Conservation (phyloP, 305 asterid species). For the Solanum hybrid region DNA sequence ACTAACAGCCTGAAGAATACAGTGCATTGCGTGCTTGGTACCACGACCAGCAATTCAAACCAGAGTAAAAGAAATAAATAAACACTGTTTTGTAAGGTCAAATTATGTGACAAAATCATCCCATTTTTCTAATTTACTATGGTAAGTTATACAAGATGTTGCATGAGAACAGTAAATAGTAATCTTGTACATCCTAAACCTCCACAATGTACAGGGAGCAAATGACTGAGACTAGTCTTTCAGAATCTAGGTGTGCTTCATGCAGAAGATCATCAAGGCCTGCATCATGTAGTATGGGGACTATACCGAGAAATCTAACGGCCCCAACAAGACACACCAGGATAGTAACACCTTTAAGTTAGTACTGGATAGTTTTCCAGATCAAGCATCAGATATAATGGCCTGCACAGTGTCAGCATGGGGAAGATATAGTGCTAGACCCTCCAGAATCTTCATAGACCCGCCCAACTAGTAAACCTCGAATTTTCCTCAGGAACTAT, state of each 20-base stretch:
- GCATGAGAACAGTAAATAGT: constrained; percentile 2
- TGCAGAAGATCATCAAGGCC: neutral
- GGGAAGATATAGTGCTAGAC: neutral
- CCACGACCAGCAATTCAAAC: neutral
- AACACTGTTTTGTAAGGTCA: neutral
- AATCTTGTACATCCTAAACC: neutral
- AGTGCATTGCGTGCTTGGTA: neutral
- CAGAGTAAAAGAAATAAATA: neutral
- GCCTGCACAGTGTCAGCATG: neutral
- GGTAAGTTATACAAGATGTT: neutral
- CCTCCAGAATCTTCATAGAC: neutral
- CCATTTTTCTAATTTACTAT: neutral
- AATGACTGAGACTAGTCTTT: neutral
- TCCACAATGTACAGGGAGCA: constrained; percentile 5
- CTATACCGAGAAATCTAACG: neutral
- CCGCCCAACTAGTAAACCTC: neutral
- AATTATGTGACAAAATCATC: neutral
- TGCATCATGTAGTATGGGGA: neutral
- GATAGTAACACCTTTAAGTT: neutral
- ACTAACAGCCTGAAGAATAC: neutral
- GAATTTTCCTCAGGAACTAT: neutral
- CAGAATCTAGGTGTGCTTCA: neutral
- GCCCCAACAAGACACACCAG: neutral
- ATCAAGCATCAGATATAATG: neutral
- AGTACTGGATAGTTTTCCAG: neutral